These are phyloP conservation scores for Kazachstania sp. DNA, from an alignment of 1,139 yeast species.

Conservation along the genomic window DNA sequence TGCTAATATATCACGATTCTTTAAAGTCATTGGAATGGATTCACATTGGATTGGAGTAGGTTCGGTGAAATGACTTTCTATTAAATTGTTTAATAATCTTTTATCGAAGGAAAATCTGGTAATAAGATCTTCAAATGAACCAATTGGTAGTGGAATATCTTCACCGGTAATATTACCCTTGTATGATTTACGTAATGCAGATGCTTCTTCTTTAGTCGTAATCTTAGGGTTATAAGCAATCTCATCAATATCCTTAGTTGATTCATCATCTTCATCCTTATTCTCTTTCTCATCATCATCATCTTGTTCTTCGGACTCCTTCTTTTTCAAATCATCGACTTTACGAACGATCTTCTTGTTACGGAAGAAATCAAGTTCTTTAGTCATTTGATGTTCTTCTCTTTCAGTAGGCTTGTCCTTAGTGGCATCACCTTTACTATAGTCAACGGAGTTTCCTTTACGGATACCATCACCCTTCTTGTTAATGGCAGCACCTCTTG, in stretches of 20 bases:
- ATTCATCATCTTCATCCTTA: slow-evolving; percentile 20
- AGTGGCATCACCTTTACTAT: slow-evolving; percentile 14
- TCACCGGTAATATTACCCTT: slow-evolving; percentile 63
- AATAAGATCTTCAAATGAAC: slow-evolving; percentile 74
- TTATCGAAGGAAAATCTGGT: slow-evolving; percentile 59
- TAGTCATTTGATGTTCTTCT: slow-evolving; percentile 40
- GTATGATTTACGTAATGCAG: slow-evolving; percentile 44
- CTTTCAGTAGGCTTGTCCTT: slow-evolving; percentile 18
- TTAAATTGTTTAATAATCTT: slow-evolving; percentile 54
- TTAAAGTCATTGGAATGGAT: slow-evolving; percentile 61
- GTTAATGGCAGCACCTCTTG: slow-evolving; percentile 76
- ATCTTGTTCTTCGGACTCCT: slow-evolving; percentile 4
- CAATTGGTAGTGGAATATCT: slow-evolving; percentile 80
- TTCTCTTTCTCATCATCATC: slow-evolving; percentile 12
- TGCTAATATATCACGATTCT: slow-evolving; percentile 64
- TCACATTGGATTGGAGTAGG: slow-evolving; percentile 94
- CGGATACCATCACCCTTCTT: slow-evolving; percentile 31
- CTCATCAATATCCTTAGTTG: slow-evolving; percentile 23
- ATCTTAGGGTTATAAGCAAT: slow-evolving; percentile 41
- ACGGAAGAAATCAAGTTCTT: slow-evolving; percentile 65
- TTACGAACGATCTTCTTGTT: slow-evolving; percentile 38
- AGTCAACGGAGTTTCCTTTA: slow-evolving; percentile 24
- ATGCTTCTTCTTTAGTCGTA: slow-evolving; percentile 49
- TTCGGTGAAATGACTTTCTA: slow-evolving; percentile 60
- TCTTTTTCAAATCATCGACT: slow-evolving; percentile 19